Evolutionary conservation across 2,329 filamentous ascomycete species (phyloP), one percentile per base, ranked within the genome.

Genomic region (Talaromyces sp.): DNA sequence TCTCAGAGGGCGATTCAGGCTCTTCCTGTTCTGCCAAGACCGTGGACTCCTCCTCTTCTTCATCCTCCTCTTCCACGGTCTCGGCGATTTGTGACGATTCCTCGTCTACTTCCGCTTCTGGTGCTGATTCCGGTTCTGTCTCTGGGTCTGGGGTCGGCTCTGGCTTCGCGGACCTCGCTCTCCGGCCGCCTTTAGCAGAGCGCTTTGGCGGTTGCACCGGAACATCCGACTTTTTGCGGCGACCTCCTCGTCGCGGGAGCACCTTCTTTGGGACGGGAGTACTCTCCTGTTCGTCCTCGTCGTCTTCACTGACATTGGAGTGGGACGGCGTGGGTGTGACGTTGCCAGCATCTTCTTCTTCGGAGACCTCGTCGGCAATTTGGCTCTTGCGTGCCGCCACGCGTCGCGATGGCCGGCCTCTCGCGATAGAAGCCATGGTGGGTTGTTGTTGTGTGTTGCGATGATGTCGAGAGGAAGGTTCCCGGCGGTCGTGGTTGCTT

Each of bases 301-400:
- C 83, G 17, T 84, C 80, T 35, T 85, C 79, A 62, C 84, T 81
- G 68, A 84, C 80, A 63, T 82, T 67, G 54, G 69, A 69, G 56
- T 71, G 68, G 43, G 74, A 74, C 24, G 69, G 79, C 24, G 72
- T 76, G 43, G 75, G 74, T 54, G 77, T 77, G 46, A 75, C 70
- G 64, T 76, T 78, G 67, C 84, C 79, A 43, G 81, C 75, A 58
- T 85, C 80, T 64, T 89, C 85, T 60, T 91, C 89, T 61, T 95
- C 91, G 48, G 93, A 91, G 26, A 85, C 83, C 21, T 85, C 91
- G 65, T 95, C 91, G 62, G 92, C 79, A 54, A 95, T 82, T 56
- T 88, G 85, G 67, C 87, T 89, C 68, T 88, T 86, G 70, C 91
- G 85, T 57, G 88, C 75, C 50, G 83, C 81, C 55, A 80, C 82